Percentiles rank a stretch among this genome's conserved stretches.
These are phyloP conservation scores for Cordyceps farinosa DNA, from an alignment of 2,329 filamentous ascomycete genomes.

Conservation along the genomic window DNA sequence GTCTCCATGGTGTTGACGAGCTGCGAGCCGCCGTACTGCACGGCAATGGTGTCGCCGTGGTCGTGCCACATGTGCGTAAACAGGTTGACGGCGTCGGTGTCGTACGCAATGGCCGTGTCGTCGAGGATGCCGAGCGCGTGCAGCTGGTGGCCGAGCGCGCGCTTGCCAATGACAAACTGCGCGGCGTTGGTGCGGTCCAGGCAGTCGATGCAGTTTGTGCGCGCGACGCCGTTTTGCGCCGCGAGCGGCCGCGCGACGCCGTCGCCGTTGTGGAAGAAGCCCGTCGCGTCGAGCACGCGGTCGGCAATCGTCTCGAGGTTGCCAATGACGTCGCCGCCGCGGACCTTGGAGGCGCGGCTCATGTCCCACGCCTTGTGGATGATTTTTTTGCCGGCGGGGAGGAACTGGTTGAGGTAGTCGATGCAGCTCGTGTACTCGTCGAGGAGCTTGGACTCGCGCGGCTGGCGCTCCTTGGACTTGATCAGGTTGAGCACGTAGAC, in stretches of 20 bases:
- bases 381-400: slow-evolving; percentile 80
- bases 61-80: slow-evolving; percentile 99
- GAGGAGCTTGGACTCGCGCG: slow-evolving; percentile 86
- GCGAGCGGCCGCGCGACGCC: slow-evolving; percentile 57
- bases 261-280: slow-evolving; percentile 93
- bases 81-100: slow-evolving; percentile 91
- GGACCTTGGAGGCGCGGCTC: slow-evolving; percentile 89
- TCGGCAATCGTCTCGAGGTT: slow-evolving; percentile 88
- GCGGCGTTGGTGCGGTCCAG: slow-evolving; percentile 95
- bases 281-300: slow-evolving; percentile 77
- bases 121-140: slow-evolving; percentile 86
- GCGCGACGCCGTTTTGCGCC: slow-evolving; percentile 86
- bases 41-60: slow-evolving; percentile 94
- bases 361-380: slow-evolving; percentile 97
- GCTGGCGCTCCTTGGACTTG: slow-evolving; percentile 81
- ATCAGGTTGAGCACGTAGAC: slow-evolving; percentile 91
- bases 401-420: slow-evolving; percentile 88
- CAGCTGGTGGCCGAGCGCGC: slow-evolving; percentile 86
- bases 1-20: slow-evolving; percentile 99
- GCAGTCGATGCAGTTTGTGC: slow-evolving; percentile 98
- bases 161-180: slow-evolving; percentile 95
- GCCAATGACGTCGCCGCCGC: slow-evolving; percentile 90
- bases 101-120: slow-evolving; percentile 77
- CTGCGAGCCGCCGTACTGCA: slow-evolving; percentile 96
- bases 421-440: slow-evolving; percentile 84